Base-by-base conservation (phyloP, 345 rosid species). In the Lepidium africanum region DNA sequence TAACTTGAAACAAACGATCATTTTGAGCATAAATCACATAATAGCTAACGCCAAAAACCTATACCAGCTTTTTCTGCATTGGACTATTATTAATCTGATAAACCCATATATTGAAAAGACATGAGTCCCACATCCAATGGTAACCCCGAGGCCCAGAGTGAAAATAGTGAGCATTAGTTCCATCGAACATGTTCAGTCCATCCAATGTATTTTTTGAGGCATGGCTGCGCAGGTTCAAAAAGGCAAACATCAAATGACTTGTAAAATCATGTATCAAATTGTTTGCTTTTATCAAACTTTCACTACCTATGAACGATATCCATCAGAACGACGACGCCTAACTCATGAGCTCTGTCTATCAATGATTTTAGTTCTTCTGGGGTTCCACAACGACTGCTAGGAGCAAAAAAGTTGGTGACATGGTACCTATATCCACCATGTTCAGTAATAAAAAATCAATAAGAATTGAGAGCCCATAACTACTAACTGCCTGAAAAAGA, bases 101-200 rank as follows among this genome's bases (percentile, higher is more conserved):
- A n/a, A n/a, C 73, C 97, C 98, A 67, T 90, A 88, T n/a, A 74
- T 93, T 93, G 81, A 93, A 93, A 81, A 90, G 98, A 55, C 96
- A 92, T 48, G 97, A 93, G 73, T 93, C 98, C 98, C 97, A 93
- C 94, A 93, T 87, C 98, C 96, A 90, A 42, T 93, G 98, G 80
- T 85, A 75, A 70, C 98, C 98, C 50, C 81, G 84, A 17, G 92
- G 80, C 37, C 98, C 98, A 56, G 94, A 81, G 81, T 93, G 96
- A 75, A 90, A 90, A 77, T 93, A 90, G 49, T 90, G 97, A 77
- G 82, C 56, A 80, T 90, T 97, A 17, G 98, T 90, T 76, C 98
- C 97, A 80, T 93, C 97, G 69, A 93, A 93, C 97, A 93, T 90
- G 81, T 93, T 90, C 76, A 90, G 82, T 48, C 97, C 98, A 81